Base-by-base conservation (phyloP, 345 rosid genomes). In the Gynandropsis gynandra region DNA sequence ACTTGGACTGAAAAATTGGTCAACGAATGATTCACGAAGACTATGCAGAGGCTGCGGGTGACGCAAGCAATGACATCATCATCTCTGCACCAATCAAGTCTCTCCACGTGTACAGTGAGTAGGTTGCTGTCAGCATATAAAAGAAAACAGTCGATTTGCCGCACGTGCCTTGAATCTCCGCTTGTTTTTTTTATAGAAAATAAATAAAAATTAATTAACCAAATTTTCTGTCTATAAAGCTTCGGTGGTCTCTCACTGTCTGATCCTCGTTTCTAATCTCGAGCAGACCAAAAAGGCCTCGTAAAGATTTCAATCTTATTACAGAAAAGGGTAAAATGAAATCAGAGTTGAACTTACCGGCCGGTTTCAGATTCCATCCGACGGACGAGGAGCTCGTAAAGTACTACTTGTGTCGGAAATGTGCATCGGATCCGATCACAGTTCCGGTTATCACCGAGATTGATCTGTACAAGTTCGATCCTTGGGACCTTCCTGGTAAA, bases 281-380 rank as follows among this genome's bases (percentile, higher is more conserved):
- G 15, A 59, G 31, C 15, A 39, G 47, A 39, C 27, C 17, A 47
- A 13, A 9, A 41, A 56, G 5, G 40, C 10, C 48, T 12, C 19
- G 49, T 32, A 27, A 17, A 50, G 14, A 24, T 18, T 20, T 27
- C 27, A 7, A 40, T 10, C 8, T 40, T 40, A 1, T 5, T n/a
- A 12, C 16, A 47, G 35, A 5, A 14, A 16, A 32, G 17, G 31
- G 4, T 0, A 5, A 47, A 70, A 80, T 74, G 82, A 74, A 48
- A 60, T 68, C 61, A 17, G 85, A 70, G 66, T 16, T 89, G 5
- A 75, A 76, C 40, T 66, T 89, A 35, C 97, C 97, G 35, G 68
- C 96, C 0, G 97, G 98, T 27, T 86, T 90, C 74, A 74, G 98
- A 75, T 90, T 90, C 48, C 96, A 90, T 43, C 98, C 98, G 1